These are phyloP conservation scores for Macrotyloma uniflorum DNA, from an alignment of 306 rosid genomes.

Conservation along the genomic window DNA sequence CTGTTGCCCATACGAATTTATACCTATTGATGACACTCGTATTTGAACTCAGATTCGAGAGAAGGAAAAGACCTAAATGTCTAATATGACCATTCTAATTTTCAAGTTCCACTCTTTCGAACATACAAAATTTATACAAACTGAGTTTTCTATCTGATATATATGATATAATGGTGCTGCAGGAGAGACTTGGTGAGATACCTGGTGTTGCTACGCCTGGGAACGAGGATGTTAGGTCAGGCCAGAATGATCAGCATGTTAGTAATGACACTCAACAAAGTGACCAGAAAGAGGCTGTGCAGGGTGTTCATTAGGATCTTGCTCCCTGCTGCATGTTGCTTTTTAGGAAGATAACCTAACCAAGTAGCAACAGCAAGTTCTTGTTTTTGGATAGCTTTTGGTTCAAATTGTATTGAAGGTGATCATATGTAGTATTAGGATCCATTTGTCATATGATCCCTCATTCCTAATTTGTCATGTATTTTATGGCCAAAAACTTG, in stretches of 20 bases:
- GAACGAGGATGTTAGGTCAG: constrained; percentile 52
- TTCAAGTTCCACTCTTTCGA: neutral
- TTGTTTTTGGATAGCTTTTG: constrained; percentile 56
- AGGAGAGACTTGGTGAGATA: constrained; percentile 13
- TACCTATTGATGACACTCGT: neutral
- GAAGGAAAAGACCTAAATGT: neutral
- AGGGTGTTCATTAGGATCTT: constrained; percentile 52
- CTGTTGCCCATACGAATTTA: neutral
- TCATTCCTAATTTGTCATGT: constrained; percentile 43
- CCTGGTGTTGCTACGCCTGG: neutral
- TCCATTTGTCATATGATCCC: constrained; percentile 33
- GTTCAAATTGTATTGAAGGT: constrained; percentile 40
- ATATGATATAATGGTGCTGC: constrained; percentile 12
- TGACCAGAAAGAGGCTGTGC: constrained; percentile 47
- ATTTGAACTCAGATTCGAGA: neutral
- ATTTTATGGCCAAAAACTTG: constrained; percentile 33
- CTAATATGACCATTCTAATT: neutral
- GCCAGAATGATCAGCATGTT: constrained; percentile 53
- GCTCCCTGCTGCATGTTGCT: constrained; percentile 51
- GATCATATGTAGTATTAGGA: constrained; percentile 50
- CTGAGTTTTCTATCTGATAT: neutral
- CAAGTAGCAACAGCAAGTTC: constrained; percentile 54
- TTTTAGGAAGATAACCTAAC: constrained; percentile 63
- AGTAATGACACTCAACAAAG: constrained; percentile 50
- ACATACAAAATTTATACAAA: neutral